Evolutionary conservation across 768 basidiomycete species (phyloP), one percentile per base, ranked within the genome.

Genomic region (Lactifluus subvellereus): DNA sequence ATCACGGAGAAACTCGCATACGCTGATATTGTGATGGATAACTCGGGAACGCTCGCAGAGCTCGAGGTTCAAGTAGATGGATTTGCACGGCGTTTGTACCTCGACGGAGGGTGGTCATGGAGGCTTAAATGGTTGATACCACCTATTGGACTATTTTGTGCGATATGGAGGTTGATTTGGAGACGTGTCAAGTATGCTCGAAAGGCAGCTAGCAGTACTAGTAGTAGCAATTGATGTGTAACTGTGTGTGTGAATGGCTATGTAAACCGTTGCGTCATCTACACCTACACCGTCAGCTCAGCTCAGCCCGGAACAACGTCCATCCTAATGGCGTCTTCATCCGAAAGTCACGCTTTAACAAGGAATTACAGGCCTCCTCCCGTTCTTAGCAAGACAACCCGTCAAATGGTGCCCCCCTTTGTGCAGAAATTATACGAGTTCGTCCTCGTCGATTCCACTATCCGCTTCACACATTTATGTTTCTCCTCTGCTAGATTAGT

Each of bases 371-470:
- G 79, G 56, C 71, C 73, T 27, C 68, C 76, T 43, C 72, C 77
- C 20, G 75, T 77, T 62, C 68, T 80, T 40, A 80, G 74, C 73
- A 80, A 74, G 72, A 75, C 77, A n/a, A 77, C 79, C 16, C 75
- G 78, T 62, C 77, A 79, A 61, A 72, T 80, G 40, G 82, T 88
- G 1, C 93, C 94, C 3, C 89, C 89, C 0, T 97, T 97, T 72
- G 80, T 97, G 14, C 91, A 94, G 75, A 98, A 98, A 75, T 81
- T 98, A 38, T 95, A 88, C 75, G 89, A 88, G 94, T 95, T 60
- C 67, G 87, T 82, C 54, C 62, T 59, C 9, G 9, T 62, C 65
- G 56, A 42, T 49, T 27, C 51, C 66, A 66, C 64, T 50, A 57
- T 64, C 65, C 68, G 8, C 20, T 6, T 47, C 30, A 16, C 52